phyloP scores from a whole-genome alignment of 2,329 filamentous ascomycete species.

The Pseudogymnoascus sp. region DNA sequence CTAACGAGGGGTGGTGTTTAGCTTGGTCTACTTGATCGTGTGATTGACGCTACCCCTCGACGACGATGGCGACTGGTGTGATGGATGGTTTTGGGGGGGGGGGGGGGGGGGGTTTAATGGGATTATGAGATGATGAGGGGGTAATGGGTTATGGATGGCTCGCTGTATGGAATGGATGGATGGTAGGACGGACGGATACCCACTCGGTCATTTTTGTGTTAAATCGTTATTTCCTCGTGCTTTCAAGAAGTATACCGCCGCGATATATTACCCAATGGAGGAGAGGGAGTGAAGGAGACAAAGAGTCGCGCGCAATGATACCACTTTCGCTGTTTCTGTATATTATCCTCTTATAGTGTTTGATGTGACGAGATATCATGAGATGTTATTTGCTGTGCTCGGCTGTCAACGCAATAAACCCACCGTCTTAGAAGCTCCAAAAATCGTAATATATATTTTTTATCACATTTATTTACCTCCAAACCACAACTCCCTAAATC shows the following conservation, averaged over 20 bases:
- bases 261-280: not conserved
- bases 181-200: not conserved
- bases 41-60: not conserved
- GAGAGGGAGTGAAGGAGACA: no score
- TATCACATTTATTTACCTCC: no score
- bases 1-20: conserved; percentile 1
- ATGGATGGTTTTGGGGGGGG: no score
- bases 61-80: not conserved
- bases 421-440: no score
- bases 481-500: no score
- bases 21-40: conserved; percentile 11
- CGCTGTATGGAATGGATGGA: not conserved
- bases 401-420: no score
- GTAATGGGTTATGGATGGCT: not conserved
- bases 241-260: not conserved
- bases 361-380: no score
- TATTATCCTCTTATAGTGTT: no score
- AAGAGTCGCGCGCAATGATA: no score
- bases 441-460: no score
- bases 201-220: not conserved
- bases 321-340: no score
- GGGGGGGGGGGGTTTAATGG: not conserved
- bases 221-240: not conserved
- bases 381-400: no score
- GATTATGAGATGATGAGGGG: not conserved